phyloP scores from a whole-genome alignment of 805 yeast species.

The Hanseniaspora taiwanica region DNA sequence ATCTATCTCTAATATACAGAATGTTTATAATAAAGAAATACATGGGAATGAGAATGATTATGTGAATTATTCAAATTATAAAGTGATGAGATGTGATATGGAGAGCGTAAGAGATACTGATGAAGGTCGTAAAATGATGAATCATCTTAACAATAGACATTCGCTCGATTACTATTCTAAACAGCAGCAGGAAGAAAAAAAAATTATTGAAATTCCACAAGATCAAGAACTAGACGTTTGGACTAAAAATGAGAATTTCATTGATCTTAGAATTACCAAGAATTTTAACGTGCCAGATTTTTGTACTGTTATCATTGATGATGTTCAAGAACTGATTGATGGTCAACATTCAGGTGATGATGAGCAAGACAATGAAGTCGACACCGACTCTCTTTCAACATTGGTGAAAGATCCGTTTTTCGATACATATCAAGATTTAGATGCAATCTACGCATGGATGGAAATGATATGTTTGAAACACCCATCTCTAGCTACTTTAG shows the following conservation, averaged over 20 bases:
- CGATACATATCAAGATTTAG: slow-evolving; percentile 51
- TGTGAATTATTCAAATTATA: too few species aligned
- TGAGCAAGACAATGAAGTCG: slow-evolving; percentile 4
- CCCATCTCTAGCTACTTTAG: slow-evolving; percentile 50
- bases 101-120: too few species aligned
- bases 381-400: slow-evolving; percentile 5
- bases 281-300: slow-evolving; percentile 10
- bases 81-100: too few species aligned
- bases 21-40: too few species aligned
- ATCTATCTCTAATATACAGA: too few species aligned
- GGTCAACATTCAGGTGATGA: slow-evolving; percentile 29
- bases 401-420: slow-evolving; percentile 44
- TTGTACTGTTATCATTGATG: slow-evolving; percentile 35
- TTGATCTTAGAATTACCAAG: slow-evolving; percentile 30
- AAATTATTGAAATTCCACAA: too few species aligned
- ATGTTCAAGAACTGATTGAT: slow-evolving; percentile 41
- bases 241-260: slow-evolving; percentile 33
- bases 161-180: too few species aligned
- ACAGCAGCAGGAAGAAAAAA: too few species aligned
- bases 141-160: too few species aligned
- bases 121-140: too few species aligned
- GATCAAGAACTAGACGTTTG: slow-evolving; percentile 27
- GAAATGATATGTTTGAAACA: slow-evolving; percentile 45
- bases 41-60: too few species aligned
- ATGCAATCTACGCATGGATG: slow-evolving; percentile 62